These are phyloP conservation scores for Bipolaris oryzae DNA, from an alignment of 2,329 filamentous ascomycete species.

Conservation along the genomic window DNA sequence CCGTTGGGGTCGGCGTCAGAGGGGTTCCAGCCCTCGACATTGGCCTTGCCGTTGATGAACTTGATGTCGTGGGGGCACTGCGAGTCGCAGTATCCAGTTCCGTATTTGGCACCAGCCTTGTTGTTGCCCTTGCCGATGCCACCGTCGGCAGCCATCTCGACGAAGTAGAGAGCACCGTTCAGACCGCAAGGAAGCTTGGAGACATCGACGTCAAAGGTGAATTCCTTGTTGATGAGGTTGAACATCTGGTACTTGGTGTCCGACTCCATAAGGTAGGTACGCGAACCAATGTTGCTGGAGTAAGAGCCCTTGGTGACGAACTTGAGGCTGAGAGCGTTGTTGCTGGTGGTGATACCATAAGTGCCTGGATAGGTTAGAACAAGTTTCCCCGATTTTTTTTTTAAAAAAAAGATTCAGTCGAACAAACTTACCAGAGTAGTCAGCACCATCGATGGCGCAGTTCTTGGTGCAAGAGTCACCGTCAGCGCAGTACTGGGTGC, in stretches of 20 bases:
- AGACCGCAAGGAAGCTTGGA: slow-evolving; percentile 71
- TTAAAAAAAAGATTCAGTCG: not conserved
- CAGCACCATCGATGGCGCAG: slow-evolving; percentile 52
- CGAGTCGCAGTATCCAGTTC: slow-evolving; percentile 57
- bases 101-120: slow-evolving; percentile 61
- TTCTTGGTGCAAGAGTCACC: slow-evolving; percentile 47
- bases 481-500: slow-evolving; percentile 50
- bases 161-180: slow-evolving; percentile 63
- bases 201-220: slow-evolving; percentile 54
- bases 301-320: slow-evolving; percentile 62
- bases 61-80: slow-evolving; percentile 58
- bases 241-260: slow-evolving; percentile 52
- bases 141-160: slow-evolving; percentile 64
- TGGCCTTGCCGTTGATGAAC: slow-evolving; percentile 60
- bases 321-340: slow-evolving; percentile 60
- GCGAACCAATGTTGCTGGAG: slow-evolving; percentile 51
- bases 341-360: slow-evolving; percentile 59
- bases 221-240: slow-evolving; percentile 51
- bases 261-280: slow-evolving; percentile 51
- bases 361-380: slow-evolving; percentile 30
- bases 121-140: slow-evolving; percentile 61
- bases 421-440: slow-evolving; percentile 44
- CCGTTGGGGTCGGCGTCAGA: slow-evolving; percentile 61
- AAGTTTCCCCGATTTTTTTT: not conserved
- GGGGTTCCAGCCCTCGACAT: slow-evolving; percentile 60